Evolutionary conservation across 1,284 basidiomycete genomes (phyloP).

Genomic region (Irpex sp.): DNA sequence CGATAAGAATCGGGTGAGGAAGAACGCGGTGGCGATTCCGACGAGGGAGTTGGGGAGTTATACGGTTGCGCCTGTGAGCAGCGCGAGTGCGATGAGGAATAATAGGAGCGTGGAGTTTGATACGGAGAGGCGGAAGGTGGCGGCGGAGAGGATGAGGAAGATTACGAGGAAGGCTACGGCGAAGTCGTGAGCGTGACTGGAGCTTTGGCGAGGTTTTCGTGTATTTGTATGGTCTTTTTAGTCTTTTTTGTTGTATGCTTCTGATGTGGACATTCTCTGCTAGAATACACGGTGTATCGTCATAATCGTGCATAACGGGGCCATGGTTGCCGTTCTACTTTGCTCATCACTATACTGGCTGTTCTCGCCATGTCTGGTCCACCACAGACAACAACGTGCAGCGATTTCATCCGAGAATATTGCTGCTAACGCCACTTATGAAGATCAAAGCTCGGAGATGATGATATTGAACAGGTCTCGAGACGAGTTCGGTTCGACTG

Average conservation of each 20-base stretch:
- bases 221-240: slow-evolving; percentile 6
- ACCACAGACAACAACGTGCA: no score
- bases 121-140: slow-evolving; percentile 62
- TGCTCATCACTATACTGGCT: no score
- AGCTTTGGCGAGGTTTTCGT: not conserved
- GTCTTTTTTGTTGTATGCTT: not conserved
- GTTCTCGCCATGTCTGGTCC: no score
- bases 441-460: no score
- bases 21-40: slow-evolving; percentile 76
- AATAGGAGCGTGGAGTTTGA: slow-evolving; percentile 62
- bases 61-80: slow-evolving; percentile 63
- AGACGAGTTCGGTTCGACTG: no score
- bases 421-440: no score
- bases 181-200: slow-evolving; percentile 12
- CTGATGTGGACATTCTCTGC: not conserved
- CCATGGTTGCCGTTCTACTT: no score
- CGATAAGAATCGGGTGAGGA: slow-evolving; percentile 62
- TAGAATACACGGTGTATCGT: not conserved
- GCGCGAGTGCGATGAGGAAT: slow-evolving; percentile 40
- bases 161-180: slow-evolving; percentile 27
- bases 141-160: slow-evolving; percentile 60
- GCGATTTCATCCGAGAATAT: no score
- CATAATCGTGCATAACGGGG: no score
- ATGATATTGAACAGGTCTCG: no score
- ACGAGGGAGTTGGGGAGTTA: slow-evolving; percentile 64